A percentile compares a stretch with the other conserved stretches of the same genome.
Evolutionary conservation across 371 early-diverging fungal species (phyloP).

Genomic region (Syncephalis plumigaleata): DNA sequence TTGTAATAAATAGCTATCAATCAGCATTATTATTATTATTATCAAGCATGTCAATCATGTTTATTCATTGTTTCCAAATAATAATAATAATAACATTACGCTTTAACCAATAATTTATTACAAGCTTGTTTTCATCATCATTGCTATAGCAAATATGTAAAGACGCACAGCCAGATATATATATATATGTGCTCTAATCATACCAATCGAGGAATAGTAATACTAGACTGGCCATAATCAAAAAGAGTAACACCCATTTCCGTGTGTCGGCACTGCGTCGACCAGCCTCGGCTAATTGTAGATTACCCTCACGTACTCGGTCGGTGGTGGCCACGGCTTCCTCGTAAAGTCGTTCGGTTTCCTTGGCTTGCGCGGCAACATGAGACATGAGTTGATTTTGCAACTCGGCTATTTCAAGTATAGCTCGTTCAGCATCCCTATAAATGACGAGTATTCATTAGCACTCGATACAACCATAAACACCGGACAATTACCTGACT

Average conservation of each 20-base stretch:
- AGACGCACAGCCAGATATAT: too few species aligned
- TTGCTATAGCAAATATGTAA: too few species aligned
- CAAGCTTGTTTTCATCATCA: too few species aligned
- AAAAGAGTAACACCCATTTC: constrained; percentile 38
- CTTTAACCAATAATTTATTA: too few species aligned
- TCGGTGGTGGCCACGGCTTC: constrained; percentile 42
- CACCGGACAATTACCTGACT: constrained; percentile 13
- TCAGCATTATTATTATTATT: too few species aligned
- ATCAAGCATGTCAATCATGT: too few species aligned
- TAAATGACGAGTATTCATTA: too few species aligned
- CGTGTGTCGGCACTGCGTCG: constrained; percentile 34
- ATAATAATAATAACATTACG: too few species aligned
- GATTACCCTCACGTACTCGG: constrained; percentile 35
- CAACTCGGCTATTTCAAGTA: constrained; percentile 44
- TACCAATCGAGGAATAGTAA: constrained; percentile 58
- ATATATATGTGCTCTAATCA: constrained; percentile 20
- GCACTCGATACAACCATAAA: background rate
- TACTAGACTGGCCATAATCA: constrained; percentile 39
- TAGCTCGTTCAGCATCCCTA: constrained; percentile 38
- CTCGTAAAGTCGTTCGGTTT: constrained; percentile 44
- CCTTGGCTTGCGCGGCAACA: constrained; percentile 40
- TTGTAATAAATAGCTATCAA: too few species aligned
- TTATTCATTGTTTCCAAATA: too few species aligned
- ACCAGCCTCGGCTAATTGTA: constrained; percentile 26
- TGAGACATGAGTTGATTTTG: constrained; percentile 41